Base-by-base conservation (phyloP, 192 early-diverging fungal genomes). In the Podila epicladia region DNA sequence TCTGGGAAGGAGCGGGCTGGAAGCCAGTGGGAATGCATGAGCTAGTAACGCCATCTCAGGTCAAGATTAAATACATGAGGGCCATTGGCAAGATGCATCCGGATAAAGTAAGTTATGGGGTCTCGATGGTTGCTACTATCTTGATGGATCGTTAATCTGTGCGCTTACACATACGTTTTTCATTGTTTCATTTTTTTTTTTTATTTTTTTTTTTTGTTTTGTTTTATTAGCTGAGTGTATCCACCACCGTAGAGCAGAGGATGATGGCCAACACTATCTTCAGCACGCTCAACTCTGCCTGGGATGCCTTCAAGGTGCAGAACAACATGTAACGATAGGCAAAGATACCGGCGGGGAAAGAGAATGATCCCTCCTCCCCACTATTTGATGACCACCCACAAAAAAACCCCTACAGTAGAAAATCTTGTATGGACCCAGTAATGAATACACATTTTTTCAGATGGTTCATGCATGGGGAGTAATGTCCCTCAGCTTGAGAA, bases 31-130 rank as follows among this genome's bases (percentile, higher is more conserved):
- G 91, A 19, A 89, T 99, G 82, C 89, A 91, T 62, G 95, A 98
- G 72, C 85, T 99, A 64, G 89, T 99, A 22, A 89, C 93, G 58
- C 92, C 96, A 0, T 77, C 84, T 53, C 93, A 95, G 78, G 95
- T 96, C 60, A 99, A 99, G 87, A 86, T 96, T 35, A 89, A 84
- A 65, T 99, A 99, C 76, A 95, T 98, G 92, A 90, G 91, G 60
- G 96, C 96, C 28, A 96, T 99, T 69, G 89, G 89, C 12, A 95
- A 93, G 61, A 88, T 98, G 37, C 97, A 99, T 85, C 97, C 97
- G 13, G 97, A 99, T 68, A 99, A 98, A 88, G 93, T 95, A 70
- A 69, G 55, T 26, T 12, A 48, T 9, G 9, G 15, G 57, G 37
- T 45, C 7, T 38, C 61, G 13, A 22, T 63, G 31, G 19, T 31